Conservation (phyloP, 768 basidiomycete genomes). For the Pleurotus cornucopiae region DNA sequence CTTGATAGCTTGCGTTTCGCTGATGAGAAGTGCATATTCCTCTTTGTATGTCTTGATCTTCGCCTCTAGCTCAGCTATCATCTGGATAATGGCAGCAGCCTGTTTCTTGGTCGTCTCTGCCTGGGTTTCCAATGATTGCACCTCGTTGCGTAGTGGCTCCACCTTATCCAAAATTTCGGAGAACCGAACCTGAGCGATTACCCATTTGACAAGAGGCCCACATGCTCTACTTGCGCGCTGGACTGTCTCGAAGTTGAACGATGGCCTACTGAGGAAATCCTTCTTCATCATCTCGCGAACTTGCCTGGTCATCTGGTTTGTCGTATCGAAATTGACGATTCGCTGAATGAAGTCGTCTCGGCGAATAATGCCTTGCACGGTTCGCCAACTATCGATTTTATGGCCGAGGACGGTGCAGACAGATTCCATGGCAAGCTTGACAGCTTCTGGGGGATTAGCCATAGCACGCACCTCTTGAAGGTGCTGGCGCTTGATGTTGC, state of each 20-base stretch:
- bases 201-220: conserved; percentile 98
- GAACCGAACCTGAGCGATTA: conserved; percentile 92
- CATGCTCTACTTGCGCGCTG: conserved; percentile 95
- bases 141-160: conserved; percentile 93
- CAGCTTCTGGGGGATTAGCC: conserved; percentile 97
- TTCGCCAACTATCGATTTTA: conserved; percentile 95
- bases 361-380: conserved; percentile 93
- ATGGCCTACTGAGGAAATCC: conserved; percentile 87
- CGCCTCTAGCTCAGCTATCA: conserved; percentile 88
- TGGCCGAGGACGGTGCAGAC: conserved; percentile 95
- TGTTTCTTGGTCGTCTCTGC: conserved; percentile 96
- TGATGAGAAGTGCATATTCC: conserved; percentile 95
- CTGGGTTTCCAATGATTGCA: conserved; percentile 87
- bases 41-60: conserved; percentile 95
- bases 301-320: conserved; percentile 81
- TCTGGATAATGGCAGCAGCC: conserved; percentile 82
- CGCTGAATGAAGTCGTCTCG: conserved; percentile 95
- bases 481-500: conserved; percentile 93
- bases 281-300: conserved; percentile 89
- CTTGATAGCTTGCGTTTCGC: conserved; percentile 96
- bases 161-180: conserved; percentile 97
- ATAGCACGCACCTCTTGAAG: conserved; percentile 96
- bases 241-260: conserved; percentile 93
- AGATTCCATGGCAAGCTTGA: conserved; percentile 98
- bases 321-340: conserved; percentile 95